phyloP scores from a whole-genome alignment of 1,284 basidiomycete species.

The Athelia sp. region DNA sequence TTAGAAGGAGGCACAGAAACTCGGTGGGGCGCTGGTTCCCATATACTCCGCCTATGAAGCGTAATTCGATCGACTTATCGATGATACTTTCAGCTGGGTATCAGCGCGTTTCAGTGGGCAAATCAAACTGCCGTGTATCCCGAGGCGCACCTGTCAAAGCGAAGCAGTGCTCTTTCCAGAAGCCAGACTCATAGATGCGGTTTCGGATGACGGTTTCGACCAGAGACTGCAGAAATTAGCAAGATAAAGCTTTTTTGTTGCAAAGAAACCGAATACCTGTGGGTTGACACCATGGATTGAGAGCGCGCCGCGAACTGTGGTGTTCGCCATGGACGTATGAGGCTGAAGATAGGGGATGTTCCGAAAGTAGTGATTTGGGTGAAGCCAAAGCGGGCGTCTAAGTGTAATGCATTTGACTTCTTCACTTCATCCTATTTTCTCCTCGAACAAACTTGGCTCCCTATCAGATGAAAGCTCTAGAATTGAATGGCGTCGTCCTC shows the following conservation, averaged over 20 bases:
- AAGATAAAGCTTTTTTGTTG: slow-evolving; percentile 6
- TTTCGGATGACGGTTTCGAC: slow-evolving; percentile 96
- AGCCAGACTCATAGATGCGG: slow-evolving; percentile 92
- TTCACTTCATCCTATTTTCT: too few relatives aligned
- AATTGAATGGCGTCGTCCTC: too few relatives aligned
- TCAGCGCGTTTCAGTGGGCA: not conserved
- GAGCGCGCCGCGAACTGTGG: slow-evolving; percentile 75
- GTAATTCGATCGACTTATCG: slow-evolving; percentile 84
- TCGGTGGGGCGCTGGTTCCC: slow-evolving; percentile 90
- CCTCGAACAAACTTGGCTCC: too few relatives aligned
- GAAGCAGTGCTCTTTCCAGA: slow-evolving; percentile 98
- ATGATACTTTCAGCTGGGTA: slow-evolving; percentile 82
- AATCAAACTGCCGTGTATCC: not conserved
- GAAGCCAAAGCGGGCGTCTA: too few relatives aligned
- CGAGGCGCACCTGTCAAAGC: slow-evolving; percentile 70
- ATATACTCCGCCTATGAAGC: slow-evolving; percentile 89
- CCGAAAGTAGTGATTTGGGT: not conserved
- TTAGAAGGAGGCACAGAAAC: slow-evolving; percentile 88
- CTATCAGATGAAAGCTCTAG: too few relatives aligned
- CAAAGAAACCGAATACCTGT: slow-evolving; percentile 52
- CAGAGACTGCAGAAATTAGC: slow-evolving; percentile 64
- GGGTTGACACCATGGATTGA: slow-evolving; percentile 93
- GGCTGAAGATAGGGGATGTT: too few relatives aligned
- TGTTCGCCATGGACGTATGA: slow-evolving; percentile 93
- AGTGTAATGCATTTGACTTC: too few relatives aligned